Conservation (phyloP, 192 early-diverging fungal genomes). For the Chytriomyces sp. region DNA sequence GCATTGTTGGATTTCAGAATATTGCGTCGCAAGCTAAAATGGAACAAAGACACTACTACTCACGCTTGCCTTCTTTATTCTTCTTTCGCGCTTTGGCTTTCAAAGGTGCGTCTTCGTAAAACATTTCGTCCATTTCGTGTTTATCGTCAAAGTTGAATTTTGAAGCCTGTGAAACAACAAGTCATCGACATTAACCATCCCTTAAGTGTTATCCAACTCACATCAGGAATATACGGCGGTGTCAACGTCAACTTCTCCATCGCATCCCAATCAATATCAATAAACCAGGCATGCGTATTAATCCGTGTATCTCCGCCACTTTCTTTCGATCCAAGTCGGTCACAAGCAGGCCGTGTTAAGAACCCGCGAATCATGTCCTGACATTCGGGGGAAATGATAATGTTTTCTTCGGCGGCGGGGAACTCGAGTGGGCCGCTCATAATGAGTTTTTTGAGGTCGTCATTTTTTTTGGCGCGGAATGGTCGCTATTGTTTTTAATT, state of each 20-base stretch:
- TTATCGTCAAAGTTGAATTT: constrained; percentile 91
- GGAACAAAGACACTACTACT: background rate
- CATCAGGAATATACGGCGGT: constrained; percentile 56
- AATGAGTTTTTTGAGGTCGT: constrained; percentile 74
- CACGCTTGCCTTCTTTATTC: constrained; percentile 19
- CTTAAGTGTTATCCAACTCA: constrained; percentile 38
- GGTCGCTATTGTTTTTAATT: constrained; percentile 58
- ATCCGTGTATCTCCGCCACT: constrained; percentile 68
- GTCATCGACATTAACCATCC: background rate
- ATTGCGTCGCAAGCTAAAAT: background rate
- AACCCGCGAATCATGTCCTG: constrained; percentile 52
- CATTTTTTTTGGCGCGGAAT: constrained; percentile 78
- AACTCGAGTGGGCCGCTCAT: constrained; percentile 69
- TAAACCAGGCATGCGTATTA: constrained; percentile 53
- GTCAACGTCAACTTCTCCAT: constrained; percentile 43
- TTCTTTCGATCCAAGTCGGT: constrained; percentile 79
- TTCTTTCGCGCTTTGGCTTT: constrained; percentile 76
- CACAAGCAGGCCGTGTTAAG: constrained; percentile 71
- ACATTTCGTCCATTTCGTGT: constrained; percentile 91
- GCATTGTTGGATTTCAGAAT: background rate
- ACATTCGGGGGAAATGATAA: constrained; percentile 33
- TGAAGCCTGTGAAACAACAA: constrained; percentile 6
- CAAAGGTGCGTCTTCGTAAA: constrained; percentile 94
- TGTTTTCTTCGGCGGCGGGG: constrained; percentile 43
- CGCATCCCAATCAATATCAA: constrained; percentile 50